Evolutionary conservation across 208 protist species (phyloP).

Genomic region (Trypanosoma rangeli): DNA sequence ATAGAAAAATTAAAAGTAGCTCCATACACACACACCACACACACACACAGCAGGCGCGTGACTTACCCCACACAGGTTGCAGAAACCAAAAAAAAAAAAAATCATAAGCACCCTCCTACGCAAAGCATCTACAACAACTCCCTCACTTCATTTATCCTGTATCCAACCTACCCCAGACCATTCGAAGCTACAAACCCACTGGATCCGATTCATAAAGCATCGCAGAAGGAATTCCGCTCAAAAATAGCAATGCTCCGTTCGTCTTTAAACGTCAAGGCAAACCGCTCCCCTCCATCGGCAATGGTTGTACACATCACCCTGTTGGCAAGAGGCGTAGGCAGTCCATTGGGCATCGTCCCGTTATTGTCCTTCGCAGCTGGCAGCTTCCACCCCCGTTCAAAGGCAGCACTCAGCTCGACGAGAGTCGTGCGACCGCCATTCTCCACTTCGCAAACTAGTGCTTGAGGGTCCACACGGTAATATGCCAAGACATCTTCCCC

Average conservation of each 20-base stretch:
- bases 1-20: background rate
- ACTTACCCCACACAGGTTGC: background rate
- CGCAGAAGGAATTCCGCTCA: slow-evolving; percentile 37
- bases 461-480: slow-evolving; percentile 67
- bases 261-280: slow-evolving; percentile 76
- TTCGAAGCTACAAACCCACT: background rate
- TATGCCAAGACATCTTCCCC: slow-evolving; percentile 43
- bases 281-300: slow-evolving; percentile 81
- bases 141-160: background rate
- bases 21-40: slow-evolving; percentile 3
- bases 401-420: slow-evolving; percentile 46
- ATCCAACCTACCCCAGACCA: background rate
- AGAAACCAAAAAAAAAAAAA: slow-evolving; percentile 9
- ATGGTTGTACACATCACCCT: slow-evolving; percentile 74
- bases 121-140: too few relatives aligned
- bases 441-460: slow-evolving; percentile 41
- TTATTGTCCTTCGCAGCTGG: background rate
- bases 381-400: slow-evolving; percentile 41
- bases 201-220: background rate
- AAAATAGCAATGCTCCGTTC: slow-evolving; percentile 71
- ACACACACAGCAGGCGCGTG: too few relatives aligned
- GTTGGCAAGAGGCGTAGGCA: slow-evolving; percentile 76
- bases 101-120: background rate
- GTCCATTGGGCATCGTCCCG: slow-evolving; percentile 22
- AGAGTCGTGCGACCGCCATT: slow-evolving; percentile 21